Conservation (phyloP, 805 yeast species). For the Grigorovia jiainica region DNA sequence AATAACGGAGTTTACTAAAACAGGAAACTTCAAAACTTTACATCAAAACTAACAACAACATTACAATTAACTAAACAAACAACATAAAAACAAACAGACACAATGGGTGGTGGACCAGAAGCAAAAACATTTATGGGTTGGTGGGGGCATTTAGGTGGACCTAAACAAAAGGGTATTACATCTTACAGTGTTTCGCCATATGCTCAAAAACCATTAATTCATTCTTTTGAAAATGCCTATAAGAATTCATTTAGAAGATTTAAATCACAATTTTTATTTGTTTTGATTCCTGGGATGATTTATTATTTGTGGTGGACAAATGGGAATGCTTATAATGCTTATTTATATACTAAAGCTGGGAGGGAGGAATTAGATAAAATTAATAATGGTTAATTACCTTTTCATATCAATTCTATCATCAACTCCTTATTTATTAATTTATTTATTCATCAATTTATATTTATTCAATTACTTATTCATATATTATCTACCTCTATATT, state of each 20-base stretch:
- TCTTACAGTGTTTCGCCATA: constrained; percentile 87
- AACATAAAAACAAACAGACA: neutral
- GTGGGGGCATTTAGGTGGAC: constrained; percentile 92
- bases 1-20: neutral
- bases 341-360: constrained; percentile 95
- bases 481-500: neutral
- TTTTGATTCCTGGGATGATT: constrained; percentile 66
- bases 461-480: constrained; percentile 10
- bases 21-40: neutral
- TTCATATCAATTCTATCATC: no score
- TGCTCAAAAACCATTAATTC: constrained; percentile 88
- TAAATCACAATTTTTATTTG: constrained; percentile 70
- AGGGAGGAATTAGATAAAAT: constrained; percentile 81
- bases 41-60: no score
- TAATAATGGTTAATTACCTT: constrained; percentile 12
- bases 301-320: constrained; percentile 82
- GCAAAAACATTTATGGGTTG: constrained; percentile 85
- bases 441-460: neutral
- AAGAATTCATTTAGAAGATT: constrained; percentile 94
- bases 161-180: constrained; percentile 77
- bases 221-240: constrained; percentile 72
- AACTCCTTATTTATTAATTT: neutral
- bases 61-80: neutral
- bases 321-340: constrained; percentile 86
- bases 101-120: constrained; percentile 66